A percentile compares a stretch with the other conserved stretches of the same genome.
These are phyloP conservation scores for Halophytophthora polymorphica DNA, from an alignment of 352 stramenopile genomes.

Conservation along the genomic window DNA sequence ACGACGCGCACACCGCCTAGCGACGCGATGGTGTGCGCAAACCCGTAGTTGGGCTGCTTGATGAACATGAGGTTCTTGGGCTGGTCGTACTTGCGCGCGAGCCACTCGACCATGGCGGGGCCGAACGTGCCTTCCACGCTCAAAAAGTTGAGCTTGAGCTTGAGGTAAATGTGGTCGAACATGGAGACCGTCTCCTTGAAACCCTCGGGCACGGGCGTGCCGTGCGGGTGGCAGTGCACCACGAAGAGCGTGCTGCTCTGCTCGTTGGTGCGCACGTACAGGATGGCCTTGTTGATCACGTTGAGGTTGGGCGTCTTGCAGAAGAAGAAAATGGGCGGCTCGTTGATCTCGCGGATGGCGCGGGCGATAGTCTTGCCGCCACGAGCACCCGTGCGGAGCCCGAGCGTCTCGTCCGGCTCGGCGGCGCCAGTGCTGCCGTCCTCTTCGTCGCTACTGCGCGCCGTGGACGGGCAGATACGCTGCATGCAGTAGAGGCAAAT, in stretches of 20 bases:
- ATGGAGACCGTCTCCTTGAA: slow-evolving; percentile 88
- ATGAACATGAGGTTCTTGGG: slow-evolving; percentile 97
- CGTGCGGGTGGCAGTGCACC: slow-evolving; percentile 85
- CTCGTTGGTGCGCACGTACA: slow-evolving; percentile 94
- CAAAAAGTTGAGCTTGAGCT: slow-evolving; percentile 93
- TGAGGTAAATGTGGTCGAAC: slow-evolving; percentile 94
- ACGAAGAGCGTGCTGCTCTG: slow-evolving; percentile 90
- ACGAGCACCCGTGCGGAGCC: slow-evolving; percentile 68
- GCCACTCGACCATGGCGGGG: slow-evolving; percentile 90
- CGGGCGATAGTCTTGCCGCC: slow-evolving; percentile 84
- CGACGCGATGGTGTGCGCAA: slow-evolving; percentile 90
- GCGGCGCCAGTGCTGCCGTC: slow-evolving; percentile 3
- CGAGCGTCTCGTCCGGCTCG: slow-evolving; percentile 35
- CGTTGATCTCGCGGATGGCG: slow-evolving; percentile 82
- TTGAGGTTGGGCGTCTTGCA: slow-evolving; percentile 91
- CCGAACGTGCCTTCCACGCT: slow-evolving; percentile 85
- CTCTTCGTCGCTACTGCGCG: slow-evolving; percentile 29
- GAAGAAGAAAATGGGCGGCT: slow-evolving; percentile 93
- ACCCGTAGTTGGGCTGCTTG: slow-evolving; percentile 93
- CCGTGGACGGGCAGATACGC: slow-evolving; percentile 60
- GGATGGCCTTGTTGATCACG: slow-evolving; percentile 94
- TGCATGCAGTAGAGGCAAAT: slow-evolving; percentile 80
- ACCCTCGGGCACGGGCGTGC: slow-evolving; percentile 49
- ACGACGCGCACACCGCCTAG: slow-evolving; percentile 92
- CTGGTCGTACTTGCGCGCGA: slow-evolving; percentile 86